phyloP scores from a whole-genome alignment of 1,284 basidiomycete species.

The Heliocybe sulcata region DNA sequence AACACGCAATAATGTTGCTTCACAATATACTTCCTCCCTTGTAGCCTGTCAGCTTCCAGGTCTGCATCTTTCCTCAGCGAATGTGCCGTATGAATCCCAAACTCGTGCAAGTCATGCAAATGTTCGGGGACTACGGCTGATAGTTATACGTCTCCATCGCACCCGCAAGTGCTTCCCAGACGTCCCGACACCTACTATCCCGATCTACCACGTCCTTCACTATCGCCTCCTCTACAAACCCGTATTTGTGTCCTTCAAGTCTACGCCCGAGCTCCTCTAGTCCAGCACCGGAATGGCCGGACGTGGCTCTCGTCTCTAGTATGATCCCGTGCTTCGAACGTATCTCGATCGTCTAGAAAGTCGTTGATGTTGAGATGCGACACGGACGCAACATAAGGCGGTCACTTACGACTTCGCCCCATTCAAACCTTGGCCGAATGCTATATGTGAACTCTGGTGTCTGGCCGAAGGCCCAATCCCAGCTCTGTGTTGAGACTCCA shows the following conservation, averaged over 20 bases:
- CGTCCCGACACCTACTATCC: slow-evolving; percentile 18
- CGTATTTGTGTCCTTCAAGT: slow-evolving; percentile 40
- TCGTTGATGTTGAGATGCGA: slow-evolving; percentile 2
- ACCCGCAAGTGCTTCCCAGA: slow-evolving; percentile 32
- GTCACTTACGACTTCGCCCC: slow-evolving; percentile 54
- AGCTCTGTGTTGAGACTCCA: slow-evolving; percentile 44
- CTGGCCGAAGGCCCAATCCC: slow-evolving; percentile 93
- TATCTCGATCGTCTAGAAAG: slow-evolving; percentile 36
- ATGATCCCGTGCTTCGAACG: slow-evolving; percentile 58
- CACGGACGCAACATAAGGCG: slow-evolving; percentile 2
- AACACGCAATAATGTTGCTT: slow-evolving; percentile 17
- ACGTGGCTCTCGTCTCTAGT: slow-evolving; percentile 19
- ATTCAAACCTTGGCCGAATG: slow-evolving; percentile 40
- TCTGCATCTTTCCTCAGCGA: not conserved
- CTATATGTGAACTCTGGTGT: slow-evolving; percentile 87
- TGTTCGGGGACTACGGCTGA: not conserved
- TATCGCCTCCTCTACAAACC: slow-evolving; percentile 29
- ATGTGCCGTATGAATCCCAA: not conserved
- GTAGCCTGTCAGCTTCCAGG: not conserved
- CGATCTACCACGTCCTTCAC: slow-evolving; percentile 6
- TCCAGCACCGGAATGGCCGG: not conserved
- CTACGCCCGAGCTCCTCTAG: slow-evolving; percentile 18
- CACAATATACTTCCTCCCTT: not conserved
- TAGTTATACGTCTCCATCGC: slow-evolving; percentile 20
- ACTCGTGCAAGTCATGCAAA: not conserved